A percentile compares a stretch with the other conserved stretches of the same genome.
These are phyloP conservation scores for Neofusicoccum sp. DNA, from an alignment of 2,329 filamentous ascomycete species.

Conservation along the genomic window DNA sequence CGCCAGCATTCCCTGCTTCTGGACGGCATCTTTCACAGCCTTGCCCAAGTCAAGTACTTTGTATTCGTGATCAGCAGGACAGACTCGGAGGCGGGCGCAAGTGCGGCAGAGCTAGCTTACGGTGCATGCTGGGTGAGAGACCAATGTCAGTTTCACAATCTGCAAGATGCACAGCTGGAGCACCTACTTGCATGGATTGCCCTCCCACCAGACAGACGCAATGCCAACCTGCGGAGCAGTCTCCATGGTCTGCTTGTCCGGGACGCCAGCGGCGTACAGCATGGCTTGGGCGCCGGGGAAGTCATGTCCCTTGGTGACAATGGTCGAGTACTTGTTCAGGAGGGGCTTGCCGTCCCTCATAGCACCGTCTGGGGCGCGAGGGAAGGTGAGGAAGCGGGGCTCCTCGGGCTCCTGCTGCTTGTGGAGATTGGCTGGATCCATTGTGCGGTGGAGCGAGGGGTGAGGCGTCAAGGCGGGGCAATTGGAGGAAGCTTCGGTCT, in stretches of 20 bases:
- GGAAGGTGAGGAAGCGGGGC: conserved; percentile 56
- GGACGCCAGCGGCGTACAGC: conserved; percentile 90
- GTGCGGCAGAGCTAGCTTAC: conserved; percentile 28
- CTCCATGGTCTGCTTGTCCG: conserved; percentile 80
- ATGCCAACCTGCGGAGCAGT: conserved; percentile 87
- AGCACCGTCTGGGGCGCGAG: conserved; percentile 52
- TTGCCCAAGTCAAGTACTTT: conserved; percentile 80
- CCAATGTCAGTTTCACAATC: not conserved
- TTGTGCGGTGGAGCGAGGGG: conserved; percentile 21
- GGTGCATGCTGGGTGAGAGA: conserved; percentile 46
- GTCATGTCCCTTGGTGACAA: conserved; percentile 80
- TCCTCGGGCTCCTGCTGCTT: conserved; percentile 38
- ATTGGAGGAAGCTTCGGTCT: not conserved
- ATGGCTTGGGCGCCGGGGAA: conserved; percentile 90
- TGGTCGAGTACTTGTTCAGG: conserved; percentile 83
- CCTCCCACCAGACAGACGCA: conserved; percentile 95
- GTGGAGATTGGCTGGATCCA: conserved; percentile 37
- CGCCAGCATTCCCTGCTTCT: conserved; percentile 81
- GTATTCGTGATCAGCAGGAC: not conserved
- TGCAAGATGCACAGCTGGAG: not conserved
- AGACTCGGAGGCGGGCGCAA: not conserved
- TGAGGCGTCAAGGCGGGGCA: not conserved
- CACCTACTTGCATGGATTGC: conserved; percentile 88
- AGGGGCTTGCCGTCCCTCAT: conserved; percentile 58
- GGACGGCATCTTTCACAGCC: conserved; percentile 77